Conservation (phyloP, 2,329 filamentous ascomycete genomes). For the Ophiostoma sp. region DNA sequence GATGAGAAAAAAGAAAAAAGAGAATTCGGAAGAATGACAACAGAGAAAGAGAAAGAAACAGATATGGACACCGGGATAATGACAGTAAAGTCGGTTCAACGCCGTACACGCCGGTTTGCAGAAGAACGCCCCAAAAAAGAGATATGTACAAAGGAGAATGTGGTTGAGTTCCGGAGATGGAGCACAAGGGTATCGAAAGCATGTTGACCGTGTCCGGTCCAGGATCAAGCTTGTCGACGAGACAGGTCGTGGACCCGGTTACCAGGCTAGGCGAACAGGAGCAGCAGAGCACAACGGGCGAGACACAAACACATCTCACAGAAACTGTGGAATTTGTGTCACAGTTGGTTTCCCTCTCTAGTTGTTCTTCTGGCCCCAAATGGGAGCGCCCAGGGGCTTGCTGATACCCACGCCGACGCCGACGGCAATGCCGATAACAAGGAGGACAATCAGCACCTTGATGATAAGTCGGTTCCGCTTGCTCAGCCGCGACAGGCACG, state of each 20-base stretch:
- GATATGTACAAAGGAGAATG: background rate
- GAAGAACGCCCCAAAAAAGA: background rate
- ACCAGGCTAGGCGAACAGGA: slow-evolving; percentile 8
- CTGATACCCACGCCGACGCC: slow-evolving; percentile 61
- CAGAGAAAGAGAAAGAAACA: background rate
- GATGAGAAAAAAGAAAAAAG: background rate
- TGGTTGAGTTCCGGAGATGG: background rate
- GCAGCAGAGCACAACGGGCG: background rate
- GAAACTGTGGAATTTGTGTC: background rate
- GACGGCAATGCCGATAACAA: slow-evolving; percentile 56
- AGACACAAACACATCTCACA: background rate
- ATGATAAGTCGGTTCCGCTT: slow-evolving; percentile 54
- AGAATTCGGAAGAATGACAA: background rate
- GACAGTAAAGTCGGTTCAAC: background rate
- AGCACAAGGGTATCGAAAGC: slow-evolving; percentile 8
- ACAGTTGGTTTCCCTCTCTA: background rate
- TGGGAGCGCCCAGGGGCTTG: slow-evolving; percentile 59
- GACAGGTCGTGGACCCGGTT: background rate
- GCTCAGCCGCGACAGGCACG: slow-evolving; percentile 55
- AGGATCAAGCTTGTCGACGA: background rate
- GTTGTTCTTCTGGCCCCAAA: slow-evolving; percentile 45
- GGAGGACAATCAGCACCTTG: slow-evolving; percentile 55
- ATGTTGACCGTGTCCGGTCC: background rate
- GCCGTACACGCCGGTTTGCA: background rate
- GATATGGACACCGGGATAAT: background rate